Conservation (phyloP, 805 yeast genomes). For the Candida multigemmis region DNA sequence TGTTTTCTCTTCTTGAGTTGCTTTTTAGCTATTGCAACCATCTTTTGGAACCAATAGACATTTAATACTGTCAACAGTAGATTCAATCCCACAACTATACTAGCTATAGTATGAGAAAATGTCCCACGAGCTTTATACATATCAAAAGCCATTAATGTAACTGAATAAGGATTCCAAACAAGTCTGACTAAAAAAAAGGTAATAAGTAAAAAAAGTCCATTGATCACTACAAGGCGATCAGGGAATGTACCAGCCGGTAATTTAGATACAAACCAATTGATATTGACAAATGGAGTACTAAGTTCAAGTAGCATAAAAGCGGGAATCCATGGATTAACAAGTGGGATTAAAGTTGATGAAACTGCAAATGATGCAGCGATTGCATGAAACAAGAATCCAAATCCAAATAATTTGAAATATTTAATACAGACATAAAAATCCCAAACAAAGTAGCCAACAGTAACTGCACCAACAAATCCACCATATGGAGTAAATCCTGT, state of each 20-base stretch:
- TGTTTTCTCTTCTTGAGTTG: too few relatives aligned
- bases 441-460: conserved; percentile 89
- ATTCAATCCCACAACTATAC: conserved; percentile 48
- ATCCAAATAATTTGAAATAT: conserved; percentile 63
- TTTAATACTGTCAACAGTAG: conserved; percentile 59
- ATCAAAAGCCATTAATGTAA: conserved; percentile 39
- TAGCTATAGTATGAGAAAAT: conserved; percentile 39
- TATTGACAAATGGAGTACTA: conserved; percentile 89
- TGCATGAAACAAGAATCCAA: conserved; percentile 79
- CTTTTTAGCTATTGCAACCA: conserved; percentile 67
- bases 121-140: conserved; percentile 35
- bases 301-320: conserved; percentile 79
- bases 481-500: conserved; percentile 70
- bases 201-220: conserved; percentile 62
- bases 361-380: conserved; percentile 73
- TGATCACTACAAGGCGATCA: conserved; percentile 42
- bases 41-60: conserved; percentile 79
- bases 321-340: conserved; percentile 74
- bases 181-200: conserved; percentile 75
- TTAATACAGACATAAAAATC: conserved; percentile 64
- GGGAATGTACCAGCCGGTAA: conserved; percentile 63
- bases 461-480: conserved; percentile 62
- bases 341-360: conserved; percentile 54
- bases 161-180: conserved; percentile 80
- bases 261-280: conserved; percentile 84